Base-by-base conservation (phyloP, 345 rosid genomes). In the Gossypium turneri region DNA sequence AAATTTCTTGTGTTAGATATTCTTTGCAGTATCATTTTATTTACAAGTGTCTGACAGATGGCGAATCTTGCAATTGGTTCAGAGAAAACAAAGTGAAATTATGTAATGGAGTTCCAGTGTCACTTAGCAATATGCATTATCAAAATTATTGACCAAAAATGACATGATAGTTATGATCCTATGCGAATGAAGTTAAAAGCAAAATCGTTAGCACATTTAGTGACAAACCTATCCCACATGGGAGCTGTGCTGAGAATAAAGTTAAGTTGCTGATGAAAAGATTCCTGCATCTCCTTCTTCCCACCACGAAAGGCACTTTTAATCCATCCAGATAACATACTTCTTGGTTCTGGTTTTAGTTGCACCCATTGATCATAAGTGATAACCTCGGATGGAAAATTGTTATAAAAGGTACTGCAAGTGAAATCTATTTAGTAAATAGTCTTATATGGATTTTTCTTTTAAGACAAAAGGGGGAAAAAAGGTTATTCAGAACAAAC, bases 191-290 rank as follows among this genome's bases (percentile, higher is more conserved):
- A 41, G 73, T 16, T 3, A 70, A 24, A 27, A 67, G 10, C 34
- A 43, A 19, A 27, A 27, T 52, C 51, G 27, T 74, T 55, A 74
- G 76, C 29, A 75, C 45, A 63, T n/a, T 48, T 44, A 80, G 77
- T 38, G 78, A 76, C 84, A 66, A 76, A 94, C 98, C 98, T 94
- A 55, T 94, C 98, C 97, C 97, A 94, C 86, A 87, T 83, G 24
- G 98, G 98, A 73, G 97, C 95, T 0, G 98, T 88, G 86, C 85
- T 67, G 56, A 94, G 91, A 81, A 80, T 78, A 79, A 88, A 90
- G 79, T 80, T 83, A 73, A 92, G 93, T 81, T 92, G 86, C 82
- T 90, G 87, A 52, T 84, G 82, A 2, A 89, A 82, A 7, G 94
- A 88, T 80, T 94, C 97, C 70, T 88, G 94, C 91, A 84, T 86